Evolutionary conservation across 441 rosid species (phyloP).

Genomic region (Corymbia citriodora): DNA sequence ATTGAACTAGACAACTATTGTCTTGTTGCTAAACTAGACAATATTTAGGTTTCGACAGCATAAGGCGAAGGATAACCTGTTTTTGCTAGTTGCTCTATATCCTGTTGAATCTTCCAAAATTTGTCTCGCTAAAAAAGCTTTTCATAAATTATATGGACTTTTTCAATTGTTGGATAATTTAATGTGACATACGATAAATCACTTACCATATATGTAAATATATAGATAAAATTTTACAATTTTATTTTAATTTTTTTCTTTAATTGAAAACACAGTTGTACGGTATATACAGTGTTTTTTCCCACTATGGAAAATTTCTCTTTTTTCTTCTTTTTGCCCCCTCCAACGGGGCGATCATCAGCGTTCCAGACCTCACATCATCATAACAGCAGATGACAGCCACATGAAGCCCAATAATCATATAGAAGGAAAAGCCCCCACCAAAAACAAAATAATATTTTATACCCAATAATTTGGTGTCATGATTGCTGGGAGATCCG

Average conservation of each 20-base stretch:
- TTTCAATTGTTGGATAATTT: background rate
- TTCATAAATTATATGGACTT: background rate
- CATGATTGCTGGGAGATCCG: slow-evolving; percentile 34
- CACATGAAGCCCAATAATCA: background rate
- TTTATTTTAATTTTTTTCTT: background rate
- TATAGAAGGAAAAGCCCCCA: background rate
- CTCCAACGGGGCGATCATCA: background rate
- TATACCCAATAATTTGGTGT: background rate
- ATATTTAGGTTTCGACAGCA: background rate
- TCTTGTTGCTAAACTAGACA: background rate
- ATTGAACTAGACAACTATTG: no score
- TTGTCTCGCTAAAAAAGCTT: background rate
- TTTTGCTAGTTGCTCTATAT: background rate
- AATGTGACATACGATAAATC: background rate
- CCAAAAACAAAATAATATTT: background rate
- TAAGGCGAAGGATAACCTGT: background rate
- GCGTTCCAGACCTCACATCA: background rate
- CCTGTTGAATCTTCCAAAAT: fast-evolving
- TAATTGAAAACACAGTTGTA: background rate
- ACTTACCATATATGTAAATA: background rate
- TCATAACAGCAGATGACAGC: background rate
- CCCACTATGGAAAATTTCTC: background rate
- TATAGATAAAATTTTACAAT: background rate
- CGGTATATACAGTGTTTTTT: background rate
- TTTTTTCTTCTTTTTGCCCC: background rate